phyloP scores from a whole-genome alignment of 257 asterid species.

The Solanum dulcamara region DNA sequence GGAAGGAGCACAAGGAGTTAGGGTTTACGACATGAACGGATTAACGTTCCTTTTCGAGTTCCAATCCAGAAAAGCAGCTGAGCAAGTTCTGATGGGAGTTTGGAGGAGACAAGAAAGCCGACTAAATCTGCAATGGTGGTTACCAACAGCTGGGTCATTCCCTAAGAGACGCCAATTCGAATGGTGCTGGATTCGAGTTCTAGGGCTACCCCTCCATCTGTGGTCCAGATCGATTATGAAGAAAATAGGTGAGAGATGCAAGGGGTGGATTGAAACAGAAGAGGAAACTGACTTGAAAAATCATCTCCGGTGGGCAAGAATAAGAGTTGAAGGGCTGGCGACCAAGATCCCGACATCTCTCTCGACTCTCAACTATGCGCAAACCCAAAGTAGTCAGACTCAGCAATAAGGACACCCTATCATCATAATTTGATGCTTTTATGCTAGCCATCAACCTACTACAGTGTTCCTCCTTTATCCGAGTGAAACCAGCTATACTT shows the following conservation, averaged over 20 bases:
- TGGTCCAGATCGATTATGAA: background rate
- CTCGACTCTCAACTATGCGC: background rate
- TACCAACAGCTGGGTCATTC: background rate
- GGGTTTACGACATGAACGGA: background rate
- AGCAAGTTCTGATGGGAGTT: background rate
- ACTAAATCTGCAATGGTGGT: background rate
- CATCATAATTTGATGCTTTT: background rate
- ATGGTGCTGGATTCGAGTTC: background rate
- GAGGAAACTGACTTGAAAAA: background rate
- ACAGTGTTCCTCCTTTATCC: background rate
- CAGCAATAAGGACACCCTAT: background rate
- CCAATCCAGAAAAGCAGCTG: background rate
- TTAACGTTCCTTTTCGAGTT: background rate
- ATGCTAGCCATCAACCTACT: background rate
- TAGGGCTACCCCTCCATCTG: background rate
- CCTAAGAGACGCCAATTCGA: background rate
- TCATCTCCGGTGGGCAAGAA: background rate
- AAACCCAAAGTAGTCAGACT: background rate
- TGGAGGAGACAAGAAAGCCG: background rate
- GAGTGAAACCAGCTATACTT: background rate
- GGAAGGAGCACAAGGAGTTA: background rate
- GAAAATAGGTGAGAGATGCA: background rate
- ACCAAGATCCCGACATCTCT: background rate
- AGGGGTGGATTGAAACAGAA: background rate
- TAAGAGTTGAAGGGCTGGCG: background rate